A percentile compares a stretch with the other conserved stretches of the same genome.
phyloP scores from a whole-genome alignment of 2,329 filamentous ascomycete species.

The Zasmidium citrigriseum region DNA sequence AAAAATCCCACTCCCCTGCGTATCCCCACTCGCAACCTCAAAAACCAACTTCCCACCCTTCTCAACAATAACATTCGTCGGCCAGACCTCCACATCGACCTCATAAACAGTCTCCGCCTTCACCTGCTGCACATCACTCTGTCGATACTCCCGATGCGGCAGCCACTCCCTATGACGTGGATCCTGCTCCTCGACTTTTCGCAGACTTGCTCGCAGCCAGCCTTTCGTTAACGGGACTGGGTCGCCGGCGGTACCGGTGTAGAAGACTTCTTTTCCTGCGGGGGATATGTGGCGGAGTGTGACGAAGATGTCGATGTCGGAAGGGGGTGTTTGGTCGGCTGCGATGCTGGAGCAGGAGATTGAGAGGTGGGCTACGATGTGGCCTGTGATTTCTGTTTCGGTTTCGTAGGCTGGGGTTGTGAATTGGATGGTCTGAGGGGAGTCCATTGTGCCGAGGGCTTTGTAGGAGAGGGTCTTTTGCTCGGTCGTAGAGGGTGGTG shows the following conservation, averaged over 20 bases:
- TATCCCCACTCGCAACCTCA: constrained; percentile 59
- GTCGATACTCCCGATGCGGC: constrained; percentile 61
- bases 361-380: constrained; percentile 64
- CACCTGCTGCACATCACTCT: constrained; percentile 58
- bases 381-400: constrained; percentile 70
- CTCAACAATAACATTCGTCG: constrained; percentile 60
- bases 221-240: constrained; percentile 64
- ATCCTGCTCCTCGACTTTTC: constrained; percentile 55
- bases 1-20: constrained; percentile 53
- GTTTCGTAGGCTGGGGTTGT: constrained; percentile 57
- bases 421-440: constrained; percentile 58
- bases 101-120: constrained; percentile 57
- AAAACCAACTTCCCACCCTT: constrained; percentile 57
- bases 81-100: constrained; percentile 66
- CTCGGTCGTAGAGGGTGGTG: not conserved
- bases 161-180: constrained; percentile 56
- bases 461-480: constrained; percentile 51
- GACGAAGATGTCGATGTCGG: constrained; percentile 65
- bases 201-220: constrained; percentile 61
- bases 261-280: constrained; percentile 59
- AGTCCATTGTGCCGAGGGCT: constrained; percentile 59
- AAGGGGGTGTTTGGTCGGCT: constrained; percentile 36
- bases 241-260: constrained; percentile 67
- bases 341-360: constrained; percentile 48
- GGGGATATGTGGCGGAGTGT: constrained; percentile 61